Evolutionary conservation across 306 rosid genomes (phyloP).

Genomic region (Prunus dulcis): DNA sequence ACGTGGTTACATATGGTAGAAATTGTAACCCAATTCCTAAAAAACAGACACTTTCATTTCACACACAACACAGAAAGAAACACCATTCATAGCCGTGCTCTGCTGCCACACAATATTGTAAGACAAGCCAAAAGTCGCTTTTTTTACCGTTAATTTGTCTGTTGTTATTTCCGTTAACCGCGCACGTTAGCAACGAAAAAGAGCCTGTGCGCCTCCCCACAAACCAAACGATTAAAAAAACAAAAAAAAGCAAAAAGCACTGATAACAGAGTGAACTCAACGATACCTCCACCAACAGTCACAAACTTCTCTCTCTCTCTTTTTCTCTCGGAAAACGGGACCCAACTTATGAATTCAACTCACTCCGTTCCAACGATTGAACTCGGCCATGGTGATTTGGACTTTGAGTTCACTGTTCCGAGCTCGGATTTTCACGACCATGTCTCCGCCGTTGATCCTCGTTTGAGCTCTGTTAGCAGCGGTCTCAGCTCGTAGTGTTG

Average conservation of each 20-base stretch:
- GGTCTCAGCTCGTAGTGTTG: conserved; percentile 32
- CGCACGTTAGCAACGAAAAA: conserved; percentile 23
- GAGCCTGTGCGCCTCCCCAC: conserved; percentile 25
- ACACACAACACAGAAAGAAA: no score
- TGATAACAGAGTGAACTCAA: conserved; percentile 13
- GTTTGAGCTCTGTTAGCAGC: conserved; percentile 15
- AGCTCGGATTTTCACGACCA: conserved; percentile 14
- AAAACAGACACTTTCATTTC: no score
- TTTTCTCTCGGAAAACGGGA: neutral
- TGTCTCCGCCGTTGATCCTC: conserved; percentile 31
- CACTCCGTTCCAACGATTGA: conserved; percentile 18
- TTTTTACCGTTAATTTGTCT: conserved; percentile 39
- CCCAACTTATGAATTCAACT: neutral
- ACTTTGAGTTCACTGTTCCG: conserved; percentile 27
- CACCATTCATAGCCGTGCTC: neutral
- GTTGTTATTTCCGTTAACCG: conserved; percentile 32
- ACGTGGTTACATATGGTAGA: no score
- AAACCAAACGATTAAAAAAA: neutral
- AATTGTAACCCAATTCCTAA: no score
- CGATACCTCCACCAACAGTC: conserved; percentile 24
- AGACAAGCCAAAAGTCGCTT: neutral
- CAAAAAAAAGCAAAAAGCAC: neutral
- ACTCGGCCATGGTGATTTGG: conserved; percentile 41
- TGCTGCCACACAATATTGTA: neutral
- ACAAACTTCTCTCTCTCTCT: conserved; percentile 1